Conservation (phyloP, 1,139 yeast genomes). For the Sugiyamaella novakii region DNA sequence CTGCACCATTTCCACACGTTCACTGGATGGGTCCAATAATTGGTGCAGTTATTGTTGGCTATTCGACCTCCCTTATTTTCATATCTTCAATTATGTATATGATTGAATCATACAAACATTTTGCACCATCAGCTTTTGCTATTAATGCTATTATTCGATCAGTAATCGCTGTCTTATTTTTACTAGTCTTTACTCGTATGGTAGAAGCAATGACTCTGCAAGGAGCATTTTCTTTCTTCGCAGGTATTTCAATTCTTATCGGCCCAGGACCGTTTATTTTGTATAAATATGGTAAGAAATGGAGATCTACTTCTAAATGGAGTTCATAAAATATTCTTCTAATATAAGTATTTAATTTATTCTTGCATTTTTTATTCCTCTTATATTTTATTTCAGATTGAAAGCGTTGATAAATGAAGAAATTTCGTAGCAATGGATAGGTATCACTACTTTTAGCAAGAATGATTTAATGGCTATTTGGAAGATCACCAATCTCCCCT, state of each 20-base stretch:
- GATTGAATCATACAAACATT: conserved; percentile 71
- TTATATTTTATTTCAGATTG: neutral
- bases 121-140: conserved; percentile 59
- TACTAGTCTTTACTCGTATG: conserved; percentile 21
- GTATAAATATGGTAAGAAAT: conserved; percentile 18
- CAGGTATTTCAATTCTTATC: conserved; percentile 20
- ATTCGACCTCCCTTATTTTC: conserved; percentile 70
- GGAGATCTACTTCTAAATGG: conserved; percentile 22
- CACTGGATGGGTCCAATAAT: conserved; percentile 82
- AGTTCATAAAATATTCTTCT: neutral
- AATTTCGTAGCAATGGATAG: too few species aligned
- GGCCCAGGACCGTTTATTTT: conserved; percentile 25
- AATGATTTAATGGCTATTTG: too few species aligned
- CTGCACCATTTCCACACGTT: conserved; percentile 49
- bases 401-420: too few species aligned
- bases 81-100: conserved; percentile 70
- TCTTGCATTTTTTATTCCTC: neutral
- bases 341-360: neutral
- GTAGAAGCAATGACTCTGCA: conserved; percentile 20
- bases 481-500: too few species aligned
- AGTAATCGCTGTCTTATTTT: conserved; percentile 18
- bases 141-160: conserved; percentile 55
- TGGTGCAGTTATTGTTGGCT: conserved; percentile 75
- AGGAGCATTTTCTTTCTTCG: conserved; percentile 25
- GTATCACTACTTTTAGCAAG: too few species aligned